phyloP scores from a whole-genome alignment of 2,329 filamentous ascomycete genomes.

The Fusarium mundagurra region DNA sequence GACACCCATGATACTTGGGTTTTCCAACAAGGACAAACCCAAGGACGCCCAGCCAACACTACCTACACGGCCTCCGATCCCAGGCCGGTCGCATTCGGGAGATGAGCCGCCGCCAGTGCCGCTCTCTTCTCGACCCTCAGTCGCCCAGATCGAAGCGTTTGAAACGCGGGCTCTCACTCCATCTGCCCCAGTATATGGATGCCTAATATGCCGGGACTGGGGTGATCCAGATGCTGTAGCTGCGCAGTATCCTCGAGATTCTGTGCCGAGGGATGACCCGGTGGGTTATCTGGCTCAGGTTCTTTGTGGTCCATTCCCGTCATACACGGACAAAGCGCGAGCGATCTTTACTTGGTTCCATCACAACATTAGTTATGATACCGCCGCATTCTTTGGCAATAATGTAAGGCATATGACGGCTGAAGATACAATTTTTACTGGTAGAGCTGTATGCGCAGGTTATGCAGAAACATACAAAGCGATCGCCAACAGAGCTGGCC shows the following conservation, averaged over 20 bases:
- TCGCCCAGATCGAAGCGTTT: slow-evolving; percentile 60
- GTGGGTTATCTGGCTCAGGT: slow-evolving; percentile 80
- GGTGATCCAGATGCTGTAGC: slow-evolving; percentile 82
- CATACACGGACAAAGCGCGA: slow-evolving; percentile 88
- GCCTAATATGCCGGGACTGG: slow-evolving; percentile 88
- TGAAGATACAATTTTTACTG: slow-evolving; percentile 76
- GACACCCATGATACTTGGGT: slow-evolving; percentile 28
- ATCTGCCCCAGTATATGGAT: slow-evolving; percentile 54
- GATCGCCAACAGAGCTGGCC: slow-evolving; percentile 80
- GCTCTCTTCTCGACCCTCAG: slow-evolving; percentile 61
- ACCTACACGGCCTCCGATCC: slow-evolving; percentile 27
- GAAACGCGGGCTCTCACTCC: slow-evolving; percentile 46
- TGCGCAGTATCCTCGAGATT: slow-evolving; percentile 76
- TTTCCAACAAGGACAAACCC: slow-evolving; percentile 18
- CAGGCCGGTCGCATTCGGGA: slow-evolving; percentile 30
- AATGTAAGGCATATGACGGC: slow-evolving; percentile 74
- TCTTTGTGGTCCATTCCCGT: slow-evolving; percentile 82
- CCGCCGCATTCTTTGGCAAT: slow-evolving; percentile 78
- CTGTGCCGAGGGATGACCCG: slow-evolving; percentile 72
- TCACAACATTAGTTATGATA: slow-evolving; percentile 90
- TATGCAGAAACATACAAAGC: slow-evolving; percentile 86
- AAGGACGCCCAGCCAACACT: slow-evolving; percentile 23
- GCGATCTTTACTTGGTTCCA: slow-evolving; percentile 96
- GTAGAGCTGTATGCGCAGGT: slow-evolving; percentile 89
- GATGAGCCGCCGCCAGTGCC: slow-evolving; percentile 63